Base-by-base conservation (phyloP, 2,329 filamentous ascomycete species). In the Sclerotinia spermophila region DNA sequence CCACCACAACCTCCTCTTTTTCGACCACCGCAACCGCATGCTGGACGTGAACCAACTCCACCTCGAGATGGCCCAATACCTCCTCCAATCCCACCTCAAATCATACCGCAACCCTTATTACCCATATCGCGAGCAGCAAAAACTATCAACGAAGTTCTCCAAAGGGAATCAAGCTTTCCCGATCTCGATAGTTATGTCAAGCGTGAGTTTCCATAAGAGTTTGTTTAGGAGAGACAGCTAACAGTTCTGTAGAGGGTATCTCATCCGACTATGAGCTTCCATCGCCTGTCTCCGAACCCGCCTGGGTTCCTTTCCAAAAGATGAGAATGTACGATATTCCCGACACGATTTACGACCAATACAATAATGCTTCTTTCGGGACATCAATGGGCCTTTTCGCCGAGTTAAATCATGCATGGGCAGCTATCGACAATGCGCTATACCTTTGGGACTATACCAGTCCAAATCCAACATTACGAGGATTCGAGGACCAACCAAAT, bases 391-490 rank as follows among this genome's bases (percentile, higher is more conserved):
- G 96, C 15, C 84, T 99, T 45, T 98, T 99, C 81, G 92, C 96
- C 27, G 92, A 96, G 81, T 86, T 99, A 78, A 94, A 95, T 78
- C 94, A 98, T 81, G 96, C 95, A 42, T 99, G 94, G 92, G 92
- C 97, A 69, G 89, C 92, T 35, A 96, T 99, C 79, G 96, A 99
- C 82, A 97, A 97, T 82, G 92, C 93, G 73, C 85, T 99, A 59
- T 99, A 97, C 79, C 85, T 99, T 24, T 99, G 96, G 96, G 95
- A 99, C 81, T 99, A 97, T 80, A 97, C 94, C 10, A 88, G 93
- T 79, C 89, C 92, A n/a, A 93, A 95, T 75, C 93, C 95, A 7
- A 92, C 97, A 79, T 85, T 97, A 56, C 91, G 97, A 74, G 95
- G 95, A 27, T 97, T 92, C 78, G 95, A 98, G 79, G 94, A 97